Conservation (phyloP, 768 basidiomycete genomes). For the Auriscalpium microsporum region DNA sequence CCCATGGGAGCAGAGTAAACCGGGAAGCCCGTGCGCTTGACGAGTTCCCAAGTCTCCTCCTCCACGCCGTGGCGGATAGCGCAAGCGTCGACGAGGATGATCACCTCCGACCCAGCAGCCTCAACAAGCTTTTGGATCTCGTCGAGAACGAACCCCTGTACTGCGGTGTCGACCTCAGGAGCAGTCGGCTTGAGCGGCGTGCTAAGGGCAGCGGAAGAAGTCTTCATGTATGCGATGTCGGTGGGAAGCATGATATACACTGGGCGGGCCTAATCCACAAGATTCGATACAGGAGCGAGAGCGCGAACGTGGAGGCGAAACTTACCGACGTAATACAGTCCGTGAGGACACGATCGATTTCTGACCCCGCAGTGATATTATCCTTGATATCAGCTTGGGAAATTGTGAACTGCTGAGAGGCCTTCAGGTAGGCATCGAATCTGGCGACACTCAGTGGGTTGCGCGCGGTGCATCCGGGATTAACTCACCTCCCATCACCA, state of each 20-base stretch:
- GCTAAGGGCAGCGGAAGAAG: conserved; percentile 55
- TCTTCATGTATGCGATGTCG: conserved; percentile 63
- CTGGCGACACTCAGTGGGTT: conserved; percentile 25
- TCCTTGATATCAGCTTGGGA: conserved; percentile 54
- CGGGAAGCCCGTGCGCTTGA: conserved; percentile 57
- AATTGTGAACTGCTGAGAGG: conserved; percentile 65
- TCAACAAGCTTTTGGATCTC: conserved; percentile 61
- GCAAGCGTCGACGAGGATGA: conserved; percentile 80
- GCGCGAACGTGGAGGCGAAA: background rate
- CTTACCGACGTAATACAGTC: conserved; percentile 32
- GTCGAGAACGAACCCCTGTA: conserved; percentile 63
- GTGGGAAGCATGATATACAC: conserved; percentile 85
- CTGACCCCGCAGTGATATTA: conserved; percentile 45
- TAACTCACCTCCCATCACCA: conserved; percentile 63
- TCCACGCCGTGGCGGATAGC: conserved; percentile 62
- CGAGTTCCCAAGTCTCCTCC: conserved; percentile 53
- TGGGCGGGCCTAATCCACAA: conserved; percentile 55
- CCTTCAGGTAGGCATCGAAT: conserved; percentile 73
- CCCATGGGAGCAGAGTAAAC: conserved; percentile 78
- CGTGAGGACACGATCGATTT: conserved; percentile 74
- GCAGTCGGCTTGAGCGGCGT: conserved; percentile 44
- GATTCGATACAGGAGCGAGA: background rate
- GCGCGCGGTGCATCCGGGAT: background rate
- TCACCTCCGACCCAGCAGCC: conserved; percentile 50
- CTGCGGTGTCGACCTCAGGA: conserved; percentile 45